Evolutionary conservation across 139 green algal species (phyloP).

Genomic region (Klebsormidium nitens): DNA sequence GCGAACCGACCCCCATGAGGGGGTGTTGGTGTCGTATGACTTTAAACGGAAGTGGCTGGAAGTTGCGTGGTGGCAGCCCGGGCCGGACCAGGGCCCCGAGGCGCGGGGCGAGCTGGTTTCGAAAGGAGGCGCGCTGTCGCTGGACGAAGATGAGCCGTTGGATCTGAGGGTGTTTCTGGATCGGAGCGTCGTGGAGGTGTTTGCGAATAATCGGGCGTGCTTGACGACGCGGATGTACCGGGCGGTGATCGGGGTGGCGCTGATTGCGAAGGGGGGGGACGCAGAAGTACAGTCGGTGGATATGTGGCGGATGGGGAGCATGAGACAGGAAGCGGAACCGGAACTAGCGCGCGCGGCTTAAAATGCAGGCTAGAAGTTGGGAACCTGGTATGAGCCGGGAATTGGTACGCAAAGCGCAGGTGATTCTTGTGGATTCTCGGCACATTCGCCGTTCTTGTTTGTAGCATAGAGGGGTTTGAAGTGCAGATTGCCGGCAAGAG

Average conservation of each 20-base stretch:
- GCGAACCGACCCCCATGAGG: background rate
- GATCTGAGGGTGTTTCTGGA: background rate
- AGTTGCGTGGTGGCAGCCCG: background rate
- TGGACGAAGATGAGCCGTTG: background rate
- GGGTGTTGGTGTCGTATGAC: background rate
- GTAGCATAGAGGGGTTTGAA: too few relatives aligned
- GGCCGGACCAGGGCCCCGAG: background rate
- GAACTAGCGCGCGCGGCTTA: too few relatives aligned
- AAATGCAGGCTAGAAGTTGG: too few relatives aligned
- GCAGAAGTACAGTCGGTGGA: background rate
- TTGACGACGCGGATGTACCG: background rate
- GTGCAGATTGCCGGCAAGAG: too few relatives aligned
- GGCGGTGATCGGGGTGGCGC: background rate
- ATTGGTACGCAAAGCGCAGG: too few relatives aligned
- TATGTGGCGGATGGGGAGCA: background rate
- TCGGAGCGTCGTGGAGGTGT: background rate
- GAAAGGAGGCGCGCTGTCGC: background rate
- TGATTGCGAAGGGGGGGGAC: background rate
- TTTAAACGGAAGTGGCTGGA: conserved; percentile 1
- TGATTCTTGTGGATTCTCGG: too few relatives aligned
- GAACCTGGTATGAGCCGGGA: too few relatives aligned
- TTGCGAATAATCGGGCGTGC: background rate
- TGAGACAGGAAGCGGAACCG: too few relatives aligned
- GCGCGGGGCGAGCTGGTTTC: background rate
- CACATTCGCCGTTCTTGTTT: too few relatives aligned